phyloP scores from a whole-genome alignment of 2,329 filamentous ascomycete species.

The Ascochyta clinopodiicola region DNA sequence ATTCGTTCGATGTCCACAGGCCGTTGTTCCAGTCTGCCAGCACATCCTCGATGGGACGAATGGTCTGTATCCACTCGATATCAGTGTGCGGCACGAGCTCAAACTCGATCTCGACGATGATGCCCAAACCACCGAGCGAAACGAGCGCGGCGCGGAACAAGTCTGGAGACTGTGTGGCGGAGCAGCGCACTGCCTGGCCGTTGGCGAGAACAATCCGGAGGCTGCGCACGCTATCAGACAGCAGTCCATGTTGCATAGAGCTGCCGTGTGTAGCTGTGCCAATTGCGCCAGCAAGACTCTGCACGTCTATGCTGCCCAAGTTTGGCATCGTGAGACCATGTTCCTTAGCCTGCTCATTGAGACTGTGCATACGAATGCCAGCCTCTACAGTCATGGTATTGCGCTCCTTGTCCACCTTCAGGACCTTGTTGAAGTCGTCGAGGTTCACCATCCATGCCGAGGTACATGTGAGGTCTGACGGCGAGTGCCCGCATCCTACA shows the following conservation, averaged over 20 bases:
- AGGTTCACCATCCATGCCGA: slow-evolving; percentile 95
- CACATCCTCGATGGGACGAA: slow-evolving; percentile 73
- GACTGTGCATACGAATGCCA: slow-evolving; percentile 80
- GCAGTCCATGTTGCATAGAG: slow-evolving; percentile 79
- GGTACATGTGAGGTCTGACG: slow-evolving; percentile 89
- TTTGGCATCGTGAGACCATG: slow-evolving; percentile 86
- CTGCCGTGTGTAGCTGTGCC: slow-evolving; percentile 93
- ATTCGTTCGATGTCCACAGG: slow-evolving; percentile 86
- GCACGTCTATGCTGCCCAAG: slow-evolving; percentile 91
- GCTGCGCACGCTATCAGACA: slow-evolving; percentile 77
- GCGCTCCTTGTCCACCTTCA: slow-evolving; percentile 71
- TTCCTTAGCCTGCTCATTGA: slow-evolving; percentile 76
- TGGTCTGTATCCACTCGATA: slow-evolving; percentile 84
- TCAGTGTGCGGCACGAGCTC: slow-evolving; percentile 80
- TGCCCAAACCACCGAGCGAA: slow-evolving; percentile 86
- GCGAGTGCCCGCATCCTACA: slow-evolving; percentile 91
- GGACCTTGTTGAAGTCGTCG: slow-evolving; percentile 77
- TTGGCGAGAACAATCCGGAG: slow-evolving; percentile 84
- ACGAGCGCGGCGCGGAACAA: slow-evolving; percentile 89
- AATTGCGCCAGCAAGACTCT: slow-evolving; percentile 91
- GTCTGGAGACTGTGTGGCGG: slow-evolving; percentile 69
- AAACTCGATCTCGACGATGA: slow-evolving; percentile 89
- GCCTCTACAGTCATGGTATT: slow-evolving; percentile 79
- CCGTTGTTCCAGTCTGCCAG: slow-evolving; percentile 73
- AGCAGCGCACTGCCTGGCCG: slow-evolving; percentile 75